Percentiles rank a stretch among this genome's conserved stretches.
phyloP scores from a whole-genome alignment of 441 rosid genomes.

The Kokia cookei region DNA sequence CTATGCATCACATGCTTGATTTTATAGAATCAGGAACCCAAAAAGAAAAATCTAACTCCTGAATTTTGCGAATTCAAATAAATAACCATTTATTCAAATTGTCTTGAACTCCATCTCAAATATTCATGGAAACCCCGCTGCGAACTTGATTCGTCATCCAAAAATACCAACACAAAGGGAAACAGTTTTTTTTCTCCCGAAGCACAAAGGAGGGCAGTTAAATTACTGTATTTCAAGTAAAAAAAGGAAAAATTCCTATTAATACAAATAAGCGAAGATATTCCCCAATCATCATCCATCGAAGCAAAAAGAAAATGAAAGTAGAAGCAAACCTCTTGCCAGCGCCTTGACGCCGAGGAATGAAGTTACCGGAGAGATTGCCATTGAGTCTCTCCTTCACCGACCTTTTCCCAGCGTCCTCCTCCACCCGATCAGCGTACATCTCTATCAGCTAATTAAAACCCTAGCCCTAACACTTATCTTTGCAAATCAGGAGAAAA shows the following conservation, averaged over 20 bases:
- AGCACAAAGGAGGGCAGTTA: background rate
- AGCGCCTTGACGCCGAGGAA: conserved; percentile 52
- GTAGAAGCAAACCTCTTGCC: conserved; percentile 65
- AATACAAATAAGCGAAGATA: background rate
- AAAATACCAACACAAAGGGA: background rate
- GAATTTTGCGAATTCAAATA: background rate
- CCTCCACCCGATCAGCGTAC: conserved; percentile 93
- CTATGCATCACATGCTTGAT: background rate
- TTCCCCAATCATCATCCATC: background rate
- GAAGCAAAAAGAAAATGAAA: background rate
- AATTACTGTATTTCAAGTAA: background rate
- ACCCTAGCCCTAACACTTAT: conserved; percentile 25
- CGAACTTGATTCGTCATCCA: background rate
- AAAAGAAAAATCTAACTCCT: background rate
- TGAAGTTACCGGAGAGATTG: conserved; percentile 34
- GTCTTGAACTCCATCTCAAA: background rate
- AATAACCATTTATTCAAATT: background rate
- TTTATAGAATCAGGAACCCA: background rate
- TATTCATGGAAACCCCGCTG: background rate
- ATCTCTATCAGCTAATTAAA: conserved; percentile 22
- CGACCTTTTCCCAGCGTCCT: conserved; percentile 47
- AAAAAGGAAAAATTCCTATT: background rate
- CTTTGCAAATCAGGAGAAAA: background rate
- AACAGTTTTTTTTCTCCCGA: background rate
- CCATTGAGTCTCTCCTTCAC: conserved; percentile 78